Evolutionary conservation across 345 rosid species (phyloP).

Genomic region (Eucalyptus urophylla): DNA sequence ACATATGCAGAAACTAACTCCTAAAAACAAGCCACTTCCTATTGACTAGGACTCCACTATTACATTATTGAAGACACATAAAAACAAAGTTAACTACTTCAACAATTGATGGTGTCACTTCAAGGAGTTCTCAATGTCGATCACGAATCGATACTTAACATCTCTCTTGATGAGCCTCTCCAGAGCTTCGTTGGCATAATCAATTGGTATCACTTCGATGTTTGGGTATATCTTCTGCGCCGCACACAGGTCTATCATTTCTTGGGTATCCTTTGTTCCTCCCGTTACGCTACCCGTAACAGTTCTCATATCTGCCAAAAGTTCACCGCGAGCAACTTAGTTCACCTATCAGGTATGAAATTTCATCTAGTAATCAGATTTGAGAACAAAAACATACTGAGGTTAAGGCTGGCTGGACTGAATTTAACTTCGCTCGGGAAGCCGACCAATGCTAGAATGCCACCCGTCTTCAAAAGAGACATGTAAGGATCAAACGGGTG

Average conservation of each 20-base stretch:
- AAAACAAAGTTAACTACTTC: no score
- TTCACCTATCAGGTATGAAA: no score
- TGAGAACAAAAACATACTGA: conserved; percentile 10
- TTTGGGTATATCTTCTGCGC: conserved; percentile 59
- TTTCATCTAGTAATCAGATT: not conserved
- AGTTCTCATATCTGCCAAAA: conserved; percentile 43
- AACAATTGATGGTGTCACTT: conserved; percentile 9
- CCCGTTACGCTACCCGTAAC: conserved; percentile 61
- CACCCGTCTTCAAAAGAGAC: conserved; percentile 59
- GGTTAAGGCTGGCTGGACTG: conserved; percentile 49
- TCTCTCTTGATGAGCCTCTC: conserved; percentile 72
- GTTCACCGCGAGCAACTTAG: not conserved
- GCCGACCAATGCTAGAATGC: conserved; percentile 62
- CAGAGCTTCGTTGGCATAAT: conserved; percentile 59
- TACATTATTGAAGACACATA: no score
- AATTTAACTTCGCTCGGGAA: conserved; percentile 62
- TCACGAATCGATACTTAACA: conserved; percentile 76
- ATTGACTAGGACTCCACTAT: no score
- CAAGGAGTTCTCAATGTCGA: conserved; percentile 62
- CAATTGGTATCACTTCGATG: conserved; percentile 57
- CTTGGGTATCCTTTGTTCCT: conserved; percentile 54
- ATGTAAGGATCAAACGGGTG: conserved; percentile 71
- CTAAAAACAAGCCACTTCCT: no score
- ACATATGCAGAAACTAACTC: no score
- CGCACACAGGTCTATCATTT: conserved; percentile 77